These are phyloP conservation scores for Botrytis aclada DNA, from an alignment of 2,329 filamentous ascomycete genomes.

Conservation along the genomic window DNA sequence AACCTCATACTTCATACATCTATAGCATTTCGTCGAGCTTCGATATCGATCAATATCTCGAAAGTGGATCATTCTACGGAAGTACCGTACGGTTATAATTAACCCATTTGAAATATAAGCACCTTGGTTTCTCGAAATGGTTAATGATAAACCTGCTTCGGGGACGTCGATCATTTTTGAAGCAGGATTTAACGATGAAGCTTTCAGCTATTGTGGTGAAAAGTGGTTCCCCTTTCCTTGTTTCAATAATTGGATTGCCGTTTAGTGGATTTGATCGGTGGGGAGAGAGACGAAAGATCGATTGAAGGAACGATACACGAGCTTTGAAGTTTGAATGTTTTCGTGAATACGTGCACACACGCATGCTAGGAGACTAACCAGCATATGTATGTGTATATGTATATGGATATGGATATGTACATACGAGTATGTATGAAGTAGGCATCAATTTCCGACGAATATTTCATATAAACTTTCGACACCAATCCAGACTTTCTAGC, in stretches of 20 bases:
- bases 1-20: neutral
- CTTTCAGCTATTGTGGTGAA: neutral
- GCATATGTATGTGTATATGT: too few species aligned
- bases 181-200: constrained; percentile 13
- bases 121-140: neutral
- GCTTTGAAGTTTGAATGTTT: neutral
- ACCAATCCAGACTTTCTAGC: neutral
- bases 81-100: neutral
- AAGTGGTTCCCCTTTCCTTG: neutral
- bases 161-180: neutral
- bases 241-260: neutral
- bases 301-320: constrained; percentile 1
- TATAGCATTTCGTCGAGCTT: neutral
- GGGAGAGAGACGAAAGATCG: neutral
- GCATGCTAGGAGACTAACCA: neutral
- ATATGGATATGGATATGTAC: too few species aligned
- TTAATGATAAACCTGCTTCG: neutral
- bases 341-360: neutral
- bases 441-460: neutral
- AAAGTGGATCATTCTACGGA: neutral
- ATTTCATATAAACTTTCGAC: neutral
- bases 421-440: too few species aligned
- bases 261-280: neutral
- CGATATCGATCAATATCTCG: neutral
- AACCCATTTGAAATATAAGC: neutral